Evolutionary conservation across 805 yeast species (phyloP), one percentile per base, ranked within the genome.

Genomic region (Pichia sporocuriosa): DNA sequence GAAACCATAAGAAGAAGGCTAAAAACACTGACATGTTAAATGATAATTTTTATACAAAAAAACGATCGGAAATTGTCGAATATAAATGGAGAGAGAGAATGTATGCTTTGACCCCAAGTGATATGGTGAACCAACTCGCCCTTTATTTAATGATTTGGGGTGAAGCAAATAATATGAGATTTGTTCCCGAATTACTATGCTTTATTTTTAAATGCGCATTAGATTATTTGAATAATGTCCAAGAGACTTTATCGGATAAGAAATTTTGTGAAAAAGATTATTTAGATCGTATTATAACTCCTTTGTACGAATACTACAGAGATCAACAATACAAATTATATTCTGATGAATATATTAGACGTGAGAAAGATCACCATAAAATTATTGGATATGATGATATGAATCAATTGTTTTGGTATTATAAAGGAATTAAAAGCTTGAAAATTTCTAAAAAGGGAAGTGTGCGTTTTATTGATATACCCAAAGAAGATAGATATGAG

Each of bases 21-120:
- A 82, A 81, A 59, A 72, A 80, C 53, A 81, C 39, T 26, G 46
- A 50, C 10, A 51, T 44, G 32, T 35, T 42, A 20, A 44, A 51
- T 16, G 51, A 40, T 23, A 53, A 50, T 15, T 56, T 56, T 37
- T 51, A 54, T 26, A 52, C 57, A 1, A 49, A 48, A 25, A 55
- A 50, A 36, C 43, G 61, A 70, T 39, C 74, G 74, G 58, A 84
- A 75, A 81, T 87, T 31, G 90, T 94, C 19, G 95, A 88, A 57
- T 84, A 79, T 58, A 72, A 80, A 49, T 87, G 95, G 96, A 79
- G 76, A 54, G 48, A 65, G 13, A 70, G 70, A 52, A 84, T 84
- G 87, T 70, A 68, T 49, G 57, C 57, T 25, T 66, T 71, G 42
- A 57, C 75, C 0, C 73, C 76, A 3, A 62, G 59, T 24, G 85